A percentile compares a stretch with the other conserved stretches of the same genome.
These are phyloP conservation scores for Leucosporidium creatinivorum DNA, from an alignment of 768 basidiomycete species.

Conservation along the genomic window DNA sequence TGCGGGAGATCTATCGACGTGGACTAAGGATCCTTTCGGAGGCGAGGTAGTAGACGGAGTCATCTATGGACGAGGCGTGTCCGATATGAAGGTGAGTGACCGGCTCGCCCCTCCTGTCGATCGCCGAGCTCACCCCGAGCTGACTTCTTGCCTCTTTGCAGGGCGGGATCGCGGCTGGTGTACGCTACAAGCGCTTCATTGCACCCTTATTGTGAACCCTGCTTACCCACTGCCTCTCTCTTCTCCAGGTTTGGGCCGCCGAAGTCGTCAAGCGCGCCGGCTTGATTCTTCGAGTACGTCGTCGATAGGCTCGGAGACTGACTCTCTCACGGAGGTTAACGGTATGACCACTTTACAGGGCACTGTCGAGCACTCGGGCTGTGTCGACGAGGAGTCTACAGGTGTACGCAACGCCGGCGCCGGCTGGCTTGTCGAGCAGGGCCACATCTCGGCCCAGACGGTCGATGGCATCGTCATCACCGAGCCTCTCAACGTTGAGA, in stretches of 20 bases:
- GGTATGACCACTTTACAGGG: not conserved
- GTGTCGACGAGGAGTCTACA: conserved; percentile 29
- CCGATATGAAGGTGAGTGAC: conserved; percentile 19
- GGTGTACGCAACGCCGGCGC: conserved; percentile 20
- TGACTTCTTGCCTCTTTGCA: too few species aligned
- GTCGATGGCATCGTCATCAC: conserved; percentile 25
- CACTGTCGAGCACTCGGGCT: conserved; percentile 12
- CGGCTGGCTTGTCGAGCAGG: conserved; percentile 23
- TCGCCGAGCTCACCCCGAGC: too few species aligned
- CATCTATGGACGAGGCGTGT: conserved; percentile 16
- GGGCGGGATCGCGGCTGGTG: conserved; percentile 15
- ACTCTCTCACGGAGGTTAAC: too few species aligned
- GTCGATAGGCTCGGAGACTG: too few species aligned
- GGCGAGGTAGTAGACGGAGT: conserved; percentile 10
- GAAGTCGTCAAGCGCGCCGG: conserved; percentile 9
- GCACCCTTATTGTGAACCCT: not conserved
- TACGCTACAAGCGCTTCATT: not conserved
- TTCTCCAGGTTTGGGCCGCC: conserved; percentile 2
- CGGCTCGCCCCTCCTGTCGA: too few species aligned
- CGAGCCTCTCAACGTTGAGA: conserved; percentile 17
- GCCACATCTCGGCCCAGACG: conserved; percentile 8
- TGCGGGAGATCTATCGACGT: conserved; percentile 4
- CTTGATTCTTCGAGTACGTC: not conserved
- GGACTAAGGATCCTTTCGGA: conserved; percentile 13
- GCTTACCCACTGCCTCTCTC: not conserved